These are phyloP conservation scores for Eutrema yunnanense DNA, from an alignment of 345 rosid genomes.

Conservation along the genomic window DNA sequence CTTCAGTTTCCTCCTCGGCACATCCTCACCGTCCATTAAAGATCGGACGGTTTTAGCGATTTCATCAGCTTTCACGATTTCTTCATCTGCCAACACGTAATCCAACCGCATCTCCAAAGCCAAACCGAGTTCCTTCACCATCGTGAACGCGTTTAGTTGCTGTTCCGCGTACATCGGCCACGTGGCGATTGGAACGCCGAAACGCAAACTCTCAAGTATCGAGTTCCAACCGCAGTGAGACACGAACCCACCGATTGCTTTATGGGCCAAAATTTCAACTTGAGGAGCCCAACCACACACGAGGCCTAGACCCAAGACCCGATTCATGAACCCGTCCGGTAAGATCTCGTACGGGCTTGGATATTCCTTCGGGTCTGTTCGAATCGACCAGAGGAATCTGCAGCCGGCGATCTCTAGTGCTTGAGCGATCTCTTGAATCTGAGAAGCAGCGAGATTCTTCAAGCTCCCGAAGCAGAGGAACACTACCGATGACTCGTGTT, in stretches of 20 bases:
- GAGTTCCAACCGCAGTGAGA: slow-evolving; percentile 35
- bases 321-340: slow-evolving; percentile 29
- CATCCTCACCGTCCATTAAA: slow-evolving; percentile 23
- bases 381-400: slow-evolving; percentile 36
- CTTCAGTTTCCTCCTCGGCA: slow-evolving; percentile 22
- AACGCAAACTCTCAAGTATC: slow-evolving; percentile 17
- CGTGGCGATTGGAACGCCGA: slow-evolving; percentile 28
- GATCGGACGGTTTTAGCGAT: slow-evolving; percentile 14
- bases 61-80: slow-evolving; percentile 24
- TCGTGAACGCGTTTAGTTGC: slow-evolving; percentile 26
- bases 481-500: slow-evolving; percentile 38
- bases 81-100: slow-evolving; percentile 1
- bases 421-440: slow-evolving; percentile 36
- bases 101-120: slow-evolving; percentile 26
- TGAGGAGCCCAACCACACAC: slow-evolving; percentile 33
- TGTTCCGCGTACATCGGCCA: slow-evolving; percentile 35
- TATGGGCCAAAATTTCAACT: slow-evolving; percentile 21
- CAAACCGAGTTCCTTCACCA: slow-evolving; percentile 29
- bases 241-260: slow-evolving; percentile 15
- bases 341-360: slow-evolving; percentile 9
- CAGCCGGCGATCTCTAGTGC: slow-evolving; percentile 30
- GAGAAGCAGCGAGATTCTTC: slow-evolving; percentile 21
- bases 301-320: slow-evolving; percentile 5
- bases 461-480: slow-evolving; percentile 49
- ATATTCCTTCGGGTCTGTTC: not conserved